These are phyloP conservation scores for Sporothrix curviconia DNA, from an alignment of 2,329 filamentous ascomycete genomes.

Conservation along the genomic window DNA sequence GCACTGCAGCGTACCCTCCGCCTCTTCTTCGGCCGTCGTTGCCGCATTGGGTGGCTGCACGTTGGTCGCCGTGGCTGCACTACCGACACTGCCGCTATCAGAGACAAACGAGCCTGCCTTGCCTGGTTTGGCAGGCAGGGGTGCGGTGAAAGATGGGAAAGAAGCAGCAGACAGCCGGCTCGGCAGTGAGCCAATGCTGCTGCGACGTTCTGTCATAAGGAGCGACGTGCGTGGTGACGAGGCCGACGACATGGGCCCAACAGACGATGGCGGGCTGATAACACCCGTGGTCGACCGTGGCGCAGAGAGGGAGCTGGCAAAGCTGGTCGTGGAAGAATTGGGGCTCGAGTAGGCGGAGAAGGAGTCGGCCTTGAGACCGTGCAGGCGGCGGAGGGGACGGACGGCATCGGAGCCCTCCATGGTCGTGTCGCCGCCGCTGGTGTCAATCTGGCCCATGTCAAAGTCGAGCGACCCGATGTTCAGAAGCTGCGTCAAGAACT, in stretches of 20 bases:
- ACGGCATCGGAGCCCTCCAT: constrained; percentile 15
- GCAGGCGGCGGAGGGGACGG: constrained; percentile 2
- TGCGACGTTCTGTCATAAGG: constrained; percentile 15
- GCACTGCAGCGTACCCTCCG: constrained; percentile 9
- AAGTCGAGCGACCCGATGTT: constrained; percentile 29
- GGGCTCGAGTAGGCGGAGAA: constrained; percentile 18
- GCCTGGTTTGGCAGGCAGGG: background rate
- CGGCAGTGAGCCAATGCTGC: constrained; percentile 19
- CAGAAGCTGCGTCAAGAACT: constrained; percentile 25
- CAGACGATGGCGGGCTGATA: constrained; percentile 15
- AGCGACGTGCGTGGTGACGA: constrained; percentile 20
- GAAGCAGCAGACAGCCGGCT: constrained; percentile 18
- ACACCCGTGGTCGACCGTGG: constrained; percentile 13
- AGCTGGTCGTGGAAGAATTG: constrained; percentile 20
- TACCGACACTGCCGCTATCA: background rate
- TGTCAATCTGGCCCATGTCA: constrained; percentile 17
- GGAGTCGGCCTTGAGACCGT: background rate
- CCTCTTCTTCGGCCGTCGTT: background rate
- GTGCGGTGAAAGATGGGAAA: constrained; percentile 14
- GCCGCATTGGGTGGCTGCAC: background rate
- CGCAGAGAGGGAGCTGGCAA: constrained; percentile 17
- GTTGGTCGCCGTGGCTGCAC: constrained; percentile 4
- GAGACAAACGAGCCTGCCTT: background rate
- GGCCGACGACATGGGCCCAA: constrained; percentile 14
- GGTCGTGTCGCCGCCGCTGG: constrained; percentile 1